Evolutionary conservation across 352 stramenopile genomes (phyloP).

Genomic region (Globisporangium okanoganense): DNA sequence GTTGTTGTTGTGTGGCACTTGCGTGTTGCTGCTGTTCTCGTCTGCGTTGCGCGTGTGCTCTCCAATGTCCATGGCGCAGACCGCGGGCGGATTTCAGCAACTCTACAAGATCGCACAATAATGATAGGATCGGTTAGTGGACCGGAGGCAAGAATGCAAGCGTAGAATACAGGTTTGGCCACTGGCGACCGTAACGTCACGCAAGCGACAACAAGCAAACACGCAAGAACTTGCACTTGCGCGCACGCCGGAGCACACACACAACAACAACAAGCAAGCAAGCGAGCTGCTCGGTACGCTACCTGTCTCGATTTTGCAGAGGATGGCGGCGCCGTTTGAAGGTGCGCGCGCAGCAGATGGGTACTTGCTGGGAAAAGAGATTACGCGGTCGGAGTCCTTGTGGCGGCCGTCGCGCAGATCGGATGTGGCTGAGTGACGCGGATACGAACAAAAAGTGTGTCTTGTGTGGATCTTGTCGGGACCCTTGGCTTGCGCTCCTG

Average conservation of each 20-base stretch:
- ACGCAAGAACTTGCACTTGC: no score
- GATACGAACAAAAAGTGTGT: slow-evolving; percentile 19
- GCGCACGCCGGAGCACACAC: no score
- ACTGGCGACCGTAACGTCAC: background rate
- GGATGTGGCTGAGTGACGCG: slow-evolving; percentile 4
- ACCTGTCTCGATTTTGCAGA: slow-evolving; percentile 1
- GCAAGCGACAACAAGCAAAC: background rate
- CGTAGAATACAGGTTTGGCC: background rate
- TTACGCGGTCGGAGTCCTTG: background rate
- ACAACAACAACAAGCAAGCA: background rate
- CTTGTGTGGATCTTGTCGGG: slow-evolving; percentile 19
- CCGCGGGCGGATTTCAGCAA: slow-evolving; percentile 2
- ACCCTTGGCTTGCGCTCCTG: background rate
- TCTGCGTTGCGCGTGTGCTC: slow-evolving; percentile 15
- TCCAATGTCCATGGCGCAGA: slow-evolving; percentile 20
- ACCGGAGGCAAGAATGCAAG: background rate
- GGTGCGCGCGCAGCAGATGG: slow-evolving; percentile 7
- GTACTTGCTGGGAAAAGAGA: slow-evolving; percentile 1
- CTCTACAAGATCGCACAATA: slow-evolving; percentile 9
- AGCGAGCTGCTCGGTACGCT: background rate
- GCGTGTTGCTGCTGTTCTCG: slow-evolving; percentile 22
- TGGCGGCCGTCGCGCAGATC: background rate
- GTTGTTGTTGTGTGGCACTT: slow-evolving; percentile 7
- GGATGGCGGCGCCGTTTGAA: slow-evolving; percentile 1
- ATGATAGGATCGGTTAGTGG: slow-evolving; percentile 1